Evolutionary conservation across 2,329 filamentous ascomycete genomes (phyloP).

Genomic region (Fusarium redolens): DNA sequence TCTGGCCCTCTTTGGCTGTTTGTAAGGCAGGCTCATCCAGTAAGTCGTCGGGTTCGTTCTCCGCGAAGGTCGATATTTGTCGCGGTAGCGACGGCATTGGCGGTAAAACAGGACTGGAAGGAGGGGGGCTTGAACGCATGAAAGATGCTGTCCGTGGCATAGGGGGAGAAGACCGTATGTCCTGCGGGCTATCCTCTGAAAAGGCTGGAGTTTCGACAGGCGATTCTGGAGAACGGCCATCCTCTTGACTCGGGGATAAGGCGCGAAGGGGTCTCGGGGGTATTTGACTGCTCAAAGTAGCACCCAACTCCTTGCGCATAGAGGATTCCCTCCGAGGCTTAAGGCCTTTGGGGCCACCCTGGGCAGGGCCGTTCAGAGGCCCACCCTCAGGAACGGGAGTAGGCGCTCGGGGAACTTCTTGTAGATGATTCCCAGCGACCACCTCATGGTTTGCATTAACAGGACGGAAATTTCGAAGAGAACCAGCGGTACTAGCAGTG

Average conservation of each 20-base stretch:
- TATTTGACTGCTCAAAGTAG: slow-evolving; percentile 60
- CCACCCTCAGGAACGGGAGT: slow-evolving; percentile 74
- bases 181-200: slow-evolving; percentile 76
- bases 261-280: slow-evolving; percentile 53
- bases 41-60: slow-evolving; percentile 76
- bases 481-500: slow-evolving; percentile 90
- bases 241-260: slow-evolving; percentile 59
- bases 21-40: slow-evolving; percentile 70
- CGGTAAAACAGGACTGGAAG: slow-evolving; percentile 83
- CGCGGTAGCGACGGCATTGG: slow-evolving; percentile 71
- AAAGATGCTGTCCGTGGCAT: slow-evolving; percentile 72
- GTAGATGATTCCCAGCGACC: slow-evolving; percentile 64
- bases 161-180: slow-evolving; percentile 91
- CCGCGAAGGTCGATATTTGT: slow-evolving; percentile 87
- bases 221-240: slow-evolving; percentile 66
- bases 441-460: slow-evolving; percentile 64
- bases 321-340: slow-evolving; percentile 70
- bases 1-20: slow-evolving; percentile 51
- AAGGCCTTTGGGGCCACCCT: slow-evolving; percentile 45
- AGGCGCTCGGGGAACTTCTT: slow-evolving; percentile 80
- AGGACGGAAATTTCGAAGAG: slow-evolving; percentile 85
- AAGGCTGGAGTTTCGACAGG: slow-evolving; percentile 62
- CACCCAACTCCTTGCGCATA: slow-evolving; percentile 63
- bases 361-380: slow-evolving; percentile 46
- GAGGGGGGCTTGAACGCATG: slow-evolving; percentile 69